Conservation (phyloP, 305 asterid genomes). For the Fraxinus sp. region DNA sequence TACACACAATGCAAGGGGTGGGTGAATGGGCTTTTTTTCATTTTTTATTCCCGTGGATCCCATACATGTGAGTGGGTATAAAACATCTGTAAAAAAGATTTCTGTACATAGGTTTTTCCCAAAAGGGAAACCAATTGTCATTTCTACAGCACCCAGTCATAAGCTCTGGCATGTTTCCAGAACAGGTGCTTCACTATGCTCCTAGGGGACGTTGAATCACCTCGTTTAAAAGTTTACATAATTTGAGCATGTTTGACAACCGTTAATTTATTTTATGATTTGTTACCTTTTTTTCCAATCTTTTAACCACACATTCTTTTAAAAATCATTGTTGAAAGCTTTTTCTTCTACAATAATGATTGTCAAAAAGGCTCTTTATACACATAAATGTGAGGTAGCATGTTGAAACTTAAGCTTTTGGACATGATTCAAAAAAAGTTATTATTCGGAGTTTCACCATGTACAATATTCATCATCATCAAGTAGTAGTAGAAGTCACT, state of each 20-base stretch:
- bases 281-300: no score
- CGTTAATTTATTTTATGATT: no score
- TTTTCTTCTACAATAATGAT: no score
- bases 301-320: no score
- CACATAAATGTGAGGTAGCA: neutral
- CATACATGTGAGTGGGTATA: no score
- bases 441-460: neutral
- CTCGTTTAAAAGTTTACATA: neutral
- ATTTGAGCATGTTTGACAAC: neutral
- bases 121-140: neutral
- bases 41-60: no score
- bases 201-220: neutral
- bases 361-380: no score
- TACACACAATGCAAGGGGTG: no score
- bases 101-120: no score
- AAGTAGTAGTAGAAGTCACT: neutral
- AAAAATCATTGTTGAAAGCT: no score
- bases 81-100: no score
- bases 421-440: neutral
- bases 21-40: no score
- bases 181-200: neutral
- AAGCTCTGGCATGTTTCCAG: neutral
- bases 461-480: neutral
- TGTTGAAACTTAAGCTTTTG: neutral
- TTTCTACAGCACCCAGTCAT: neutral